phyloP scores from a whole-genome alignment of 768 basidiomycete genomes.

The Steccherinum ochraceum region DNA sequence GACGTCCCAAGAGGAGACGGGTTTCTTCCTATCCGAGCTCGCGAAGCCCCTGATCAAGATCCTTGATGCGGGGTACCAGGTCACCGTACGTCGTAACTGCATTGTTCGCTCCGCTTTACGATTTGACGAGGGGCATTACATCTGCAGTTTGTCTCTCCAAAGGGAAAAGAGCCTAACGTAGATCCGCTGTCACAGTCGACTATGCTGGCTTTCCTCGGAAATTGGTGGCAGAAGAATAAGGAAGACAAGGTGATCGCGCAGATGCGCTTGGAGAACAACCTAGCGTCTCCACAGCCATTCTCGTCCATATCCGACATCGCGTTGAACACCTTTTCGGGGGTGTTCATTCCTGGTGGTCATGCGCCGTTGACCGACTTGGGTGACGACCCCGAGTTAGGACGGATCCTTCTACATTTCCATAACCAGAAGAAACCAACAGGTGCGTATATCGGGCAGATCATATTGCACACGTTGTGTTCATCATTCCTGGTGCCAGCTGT shows the following conservation, averaged over 20 bases:
- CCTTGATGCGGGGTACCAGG: constrained; percentile 20
- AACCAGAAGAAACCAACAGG: constrained; percentile 19
- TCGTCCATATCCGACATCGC: constrained; percentile 16
- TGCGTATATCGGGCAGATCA: not conserved
- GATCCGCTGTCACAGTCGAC: constrained; percentile 18
- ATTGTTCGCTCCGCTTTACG: too few species aligned
- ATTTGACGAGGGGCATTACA: not conserved
- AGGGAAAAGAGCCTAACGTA: constrained; percentile 16
- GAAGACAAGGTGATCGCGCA: constrained; percentile 14
- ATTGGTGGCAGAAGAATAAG: constrained; percentile 16
- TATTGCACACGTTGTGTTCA: not conserved
- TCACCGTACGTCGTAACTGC: constrained; percentile 12
- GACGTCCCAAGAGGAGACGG: constrained; percentile 12
- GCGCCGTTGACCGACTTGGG: constrained; percentile 20
- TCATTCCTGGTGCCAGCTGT: constrained; percentile 5
- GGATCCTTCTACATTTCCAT: constrained; percentile 21
- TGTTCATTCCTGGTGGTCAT: constrained; percentile 25
- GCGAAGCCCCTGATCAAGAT: constrained; percentile 18
- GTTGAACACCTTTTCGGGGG: constrained; percentile 16
- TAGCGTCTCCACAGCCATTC: constrained; percentile 18
- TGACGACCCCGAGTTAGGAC: constrained; percentile 19
- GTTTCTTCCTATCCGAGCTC: constrained; percentile 21
- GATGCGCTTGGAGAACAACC: constrained; percentile 17
- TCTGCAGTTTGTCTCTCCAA: constrained; percentile 19
- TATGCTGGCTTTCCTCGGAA: constrained; percentile 18